Evolutionary conservation across 2,329 filamentous ascomycete genomes (phyloP).

Genomic region (Diaporthe citriasiana): DNA sequence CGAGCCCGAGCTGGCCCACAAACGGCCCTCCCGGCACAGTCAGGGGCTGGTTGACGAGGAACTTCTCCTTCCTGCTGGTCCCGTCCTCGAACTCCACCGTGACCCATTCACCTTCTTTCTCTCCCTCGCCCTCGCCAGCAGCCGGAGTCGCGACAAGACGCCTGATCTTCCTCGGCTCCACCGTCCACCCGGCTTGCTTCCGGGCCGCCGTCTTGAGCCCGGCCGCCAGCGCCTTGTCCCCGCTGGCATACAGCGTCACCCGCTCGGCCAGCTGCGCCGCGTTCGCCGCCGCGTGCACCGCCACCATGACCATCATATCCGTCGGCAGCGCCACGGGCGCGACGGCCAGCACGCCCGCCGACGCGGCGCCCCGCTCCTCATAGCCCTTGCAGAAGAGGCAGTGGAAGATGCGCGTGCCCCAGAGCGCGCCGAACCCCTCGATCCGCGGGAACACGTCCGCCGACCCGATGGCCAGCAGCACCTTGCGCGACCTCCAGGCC

Average conservation of each 20-base stretch:
- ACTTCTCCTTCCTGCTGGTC: constrained; percentile 23
- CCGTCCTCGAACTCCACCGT: constrained; percentile 30
- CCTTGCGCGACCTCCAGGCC: constrained; percentile 62
- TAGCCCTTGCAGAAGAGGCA: constrained; percentile 73
- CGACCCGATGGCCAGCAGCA: constrained; percentile 69
- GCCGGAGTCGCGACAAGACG: background rate
- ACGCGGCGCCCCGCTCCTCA: constrained; percentile 64
- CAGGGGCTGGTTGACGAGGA: constrained; percentile 35
- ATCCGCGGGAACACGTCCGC: constrained; percentile 65
- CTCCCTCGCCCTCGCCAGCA: background rate
- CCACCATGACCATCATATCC: constrained; percentile 16
- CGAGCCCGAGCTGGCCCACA: constrained; percentile 34
- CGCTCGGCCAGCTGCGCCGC: constrained; percentile 15
- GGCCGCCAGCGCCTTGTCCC: constrained; percentile 23
- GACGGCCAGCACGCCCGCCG: constrained; percentile 62
- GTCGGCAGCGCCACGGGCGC: constrained; percentile 41
- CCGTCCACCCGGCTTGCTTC: constrained; percentile 23
- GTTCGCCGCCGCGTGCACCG: constrained; percentile 18
- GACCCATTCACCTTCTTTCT: background rate
- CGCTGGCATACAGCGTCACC: constrained; percentile 32
- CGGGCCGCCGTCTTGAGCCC: constrained; percentile 8
- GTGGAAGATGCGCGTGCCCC: constrained; percentile 65
- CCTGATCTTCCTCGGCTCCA: constrained; percentile 25
- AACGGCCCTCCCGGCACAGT: constrained; percentile 31
- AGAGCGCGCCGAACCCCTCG: constrained; percentile 67